Conservation (phyloP, 2,329 filamentous ascomycete genomes). For the Xylariomycetidae sp. region DNA sequence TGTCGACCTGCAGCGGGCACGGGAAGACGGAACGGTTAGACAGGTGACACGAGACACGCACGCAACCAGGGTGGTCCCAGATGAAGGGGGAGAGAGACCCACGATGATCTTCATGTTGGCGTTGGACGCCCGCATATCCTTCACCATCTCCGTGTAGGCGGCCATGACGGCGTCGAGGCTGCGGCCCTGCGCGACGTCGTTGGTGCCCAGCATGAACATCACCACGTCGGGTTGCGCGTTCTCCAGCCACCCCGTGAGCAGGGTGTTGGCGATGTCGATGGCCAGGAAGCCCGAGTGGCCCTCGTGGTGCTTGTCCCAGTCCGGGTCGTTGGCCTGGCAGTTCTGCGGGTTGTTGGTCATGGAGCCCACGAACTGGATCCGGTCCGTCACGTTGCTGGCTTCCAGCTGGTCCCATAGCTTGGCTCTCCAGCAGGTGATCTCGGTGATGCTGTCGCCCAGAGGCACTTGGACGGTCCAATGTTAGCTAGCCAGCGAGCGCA, state of each 20-base stretch:
- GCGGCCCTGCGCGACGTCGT: slow-evolving; percentile 31
- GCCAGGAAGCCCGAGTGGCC: slow-evolving; percentile 38
- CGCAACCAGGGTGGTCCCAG: too few species aligned
- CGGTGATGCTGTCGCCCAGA: slow-evolving; percentile 39
- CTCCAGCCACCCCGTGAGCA: slow-evolving; percentile 33
- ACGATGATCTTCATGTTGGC: slow-evolving; percentile 35
- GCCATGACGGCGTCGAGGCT: slow-evolving; percentile 28
- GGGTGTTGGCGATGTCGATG: slow-evolving; percentile 36
- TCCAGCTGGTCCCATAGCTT: slow-evolving; percentile 34
- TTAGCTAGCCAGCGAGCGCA: not conserved
- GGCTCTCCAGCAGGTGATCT: slow-evolving; percentile 39
- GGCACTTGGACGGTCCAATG: slow-evolving; percentile 25
- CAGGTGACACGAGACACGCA: not conserved
- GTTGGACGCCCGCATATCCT: slow-evolving; percentile 30
- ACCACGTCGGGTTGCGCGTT: slow-evolving; percentile 34
- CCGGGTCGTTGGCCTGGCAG: slow-evolving; percentile 26
- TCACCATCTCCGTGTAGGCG: slow-evolving; percentile 34
- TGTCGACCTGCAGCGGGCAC: slow-evolving; percentile 28
- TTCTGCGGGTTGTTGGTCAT: slow-evolving; percentile 31
- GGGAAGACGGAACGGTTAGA: not conserved
- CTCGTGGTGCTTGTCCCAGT: slow-evolving; percentile 36
- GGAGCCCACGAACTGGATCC: slow-evolving; percentile 37
- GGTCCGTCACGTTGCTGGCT: slow-evolving; percentile 26
- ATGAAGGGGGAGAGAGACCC: slow-evolving; percentile 13
- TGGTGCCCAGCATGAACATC: slow-evolving; percentile 40